Base-by-base conservation (phyloP, 495 filamentous ascomycete species). In the Penicillium manginii region DNA sequence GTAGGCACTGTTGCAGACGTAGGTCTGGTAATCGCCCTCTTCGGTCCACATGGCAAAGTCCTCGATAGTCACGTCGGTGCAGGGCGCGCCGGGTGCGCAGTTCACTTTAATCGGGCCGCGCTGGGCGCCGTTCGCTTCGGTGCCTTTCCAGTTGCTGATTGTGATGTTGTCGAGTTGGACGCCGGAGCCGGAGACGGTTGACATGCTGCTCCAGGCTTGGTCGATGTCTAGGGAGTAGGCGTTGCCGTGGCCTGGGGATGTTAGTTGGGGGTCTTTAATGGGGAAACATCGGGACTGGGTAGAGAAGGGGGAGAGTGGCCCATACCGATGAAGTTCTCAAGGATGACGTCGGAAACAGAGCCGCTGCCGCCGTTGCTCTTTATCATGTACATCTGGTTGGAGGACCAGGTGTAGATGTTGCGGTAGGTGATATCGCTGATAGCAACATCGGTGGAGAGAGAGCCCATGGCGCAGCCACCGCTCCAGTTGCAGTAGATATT, bases 341-440 rank as follows among this genome's bases (percentile, higher is more conserved):
- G 78, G 15, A 78, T 52, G 15, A 75, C 67, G 56, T 84, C 78
- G n/a, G 73, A 73, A 11, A 86, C 78, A n/a, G 72, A 74, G 14
- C 84, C 84, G 57, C 69, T 80, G 26, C 84, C 83, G 15, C 83
- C 83, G 56, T 78, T 83, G 62, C 73, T 78, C 69, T 87, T 87
- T 71, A 87, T 81, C 82, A 87, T 82, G 61, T 82, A 76, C 83
- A 86, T 86, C 62, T 85, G 81, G 68, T 84, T 87, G 22, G 77
- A 78, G 29, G 74, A 66, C 69, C 76, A 78, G 52, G 79, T 79
- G 67, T 84, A 82, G 55, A 84, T 65, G 64, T 82, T 78, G 17
- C 76, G 71, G 65, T 81, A 82, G n/a, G 66, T 65, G 54, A 84
- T 74, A 40, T 76, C 73, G 33, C 69, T 73, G 62, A 85, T 79